Conservation (phyloP, 2,329 filamentous ascomycete species). For the Apiospora saccharicola region DNA sequence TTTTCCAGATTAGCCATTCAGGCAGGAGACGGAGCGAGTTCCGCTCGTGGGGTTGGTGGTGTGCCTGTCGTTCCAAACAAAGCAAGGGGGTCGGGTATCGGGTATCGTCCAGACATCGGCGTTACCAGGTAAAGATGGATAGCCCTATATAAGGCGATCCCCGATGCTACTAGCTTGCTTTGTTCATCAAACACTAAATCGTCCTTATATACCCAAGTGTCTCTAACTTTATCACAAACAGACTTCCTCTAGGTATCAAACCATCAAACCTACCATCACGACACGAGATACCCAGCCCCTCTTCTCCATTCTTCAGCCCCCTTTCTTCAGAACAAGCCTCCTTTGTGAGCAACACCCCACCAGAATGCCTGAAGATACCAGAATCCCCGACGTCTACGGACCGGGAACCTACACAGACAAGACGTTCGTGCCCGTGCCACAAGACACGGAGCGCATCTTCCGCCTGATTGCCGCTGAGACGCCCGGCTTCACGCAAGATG, state of each 20-base stretch:
- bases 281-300: not conserved
- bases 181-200: not conserved
- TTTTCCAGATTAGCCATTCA: not conserved
- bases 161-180: not conserved
- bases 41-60: not conserved
- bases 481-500: slow-evolving; percentile 44
- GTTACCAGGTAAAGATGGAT: not conserved
- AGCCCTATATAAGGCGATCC: not conserved
- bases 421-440: slow-evolving; percentile 37
- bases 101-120: too few species aligned
- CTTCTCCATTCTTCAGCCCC: not conserved
- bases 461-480: slow-evolving; percentile 40
- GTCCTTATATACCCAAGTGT: not conserved
- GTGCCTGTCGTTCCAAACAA: not conserved
- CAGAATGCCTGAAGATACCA: slow-evolving; percentile 33
- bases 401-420: slow-evolving; percentile 42
- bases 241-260: not conserved
- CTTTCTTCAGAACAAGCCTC: not conserved
- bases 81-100: not conserved
- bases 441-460: slow-evolving; percentile 43
- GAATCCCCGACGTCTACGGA: slow-evolving; percentile 40
- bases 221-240: not conserved
- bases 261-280: not conserved
- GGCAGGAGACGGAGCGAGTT: not conserved
- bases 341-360: not conserved